A percentile compares a stretch with the other conserved stretches of the same genome.
Evolutionary conservation across 495 filamentous ascomycete species (phyloP).

Genomic region (Glarea lozoyensis): DNA sequence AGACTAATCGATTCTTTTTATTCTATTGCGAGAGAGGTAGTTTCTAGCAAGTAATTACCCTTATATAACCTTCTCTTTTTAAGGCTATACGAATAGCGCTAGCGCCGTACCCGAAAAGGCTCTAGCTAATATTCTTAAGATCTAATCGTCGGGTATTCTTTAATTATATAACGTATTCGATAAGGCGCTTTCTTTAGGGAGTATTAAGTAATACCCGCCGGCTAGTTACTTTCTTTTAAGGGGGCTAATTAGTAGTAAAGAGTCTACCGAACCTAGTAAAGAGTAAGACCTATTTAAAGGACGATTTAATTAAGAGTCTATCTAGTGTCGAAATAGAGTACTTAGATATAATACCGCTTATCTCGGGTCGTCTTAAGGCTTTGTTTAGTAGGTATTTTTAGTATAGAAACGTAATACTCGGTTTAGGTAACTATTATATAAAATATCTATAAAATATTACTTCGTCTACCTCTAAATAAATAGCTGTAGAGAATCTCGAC

Average conservation of each 20-base stretch:
- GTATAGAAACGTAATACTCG: too few species aligned
- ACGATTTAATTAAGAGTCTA: too few species aligned
- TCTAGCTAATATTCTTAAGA: conserved; percentile 17
- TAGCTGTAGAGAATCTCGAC: too few species aligned
- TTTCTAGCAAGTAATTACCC: conserved; percentile 19
- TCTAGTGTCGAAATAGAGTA: too few species aligned
- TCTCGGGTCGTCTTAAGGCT: too few species aligned
- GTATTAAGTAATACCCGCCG: conserved; percentile 15
- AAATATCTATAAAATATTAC: too few species aligned
- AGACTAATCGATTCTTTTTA: conserved; percentile 7
- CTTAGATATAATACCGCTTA: too few species aligned
- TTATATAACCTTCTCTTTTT: conserved; percentile 22
- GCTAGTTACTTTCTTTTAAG: conserved; percentile 5
- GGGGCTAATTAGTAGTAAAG: background rate
- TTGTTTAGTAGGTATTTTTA: too few species aligned
- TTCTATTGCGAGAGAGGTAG: conserved; percentile 11
- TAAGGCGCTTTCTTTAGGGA: conserved; percentile 17
- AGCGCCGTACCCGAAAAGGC: conserved; percentile 12
- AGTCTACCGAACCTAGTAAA: background rate
- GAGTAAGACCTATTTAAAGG: background rate
- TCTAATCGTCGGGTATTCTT: conserved; percentile 16
- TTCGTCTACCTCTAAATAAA: too few species aligned
- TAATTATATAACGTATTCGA: conserved; percentile 16
- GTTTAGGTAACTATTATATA: too few species aligned
- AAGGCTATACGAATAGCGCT: conserved; percentile 16